phyloP scores from a whole-genome alignment of 345 rosid species.

The Geranium brycei region DNA sequence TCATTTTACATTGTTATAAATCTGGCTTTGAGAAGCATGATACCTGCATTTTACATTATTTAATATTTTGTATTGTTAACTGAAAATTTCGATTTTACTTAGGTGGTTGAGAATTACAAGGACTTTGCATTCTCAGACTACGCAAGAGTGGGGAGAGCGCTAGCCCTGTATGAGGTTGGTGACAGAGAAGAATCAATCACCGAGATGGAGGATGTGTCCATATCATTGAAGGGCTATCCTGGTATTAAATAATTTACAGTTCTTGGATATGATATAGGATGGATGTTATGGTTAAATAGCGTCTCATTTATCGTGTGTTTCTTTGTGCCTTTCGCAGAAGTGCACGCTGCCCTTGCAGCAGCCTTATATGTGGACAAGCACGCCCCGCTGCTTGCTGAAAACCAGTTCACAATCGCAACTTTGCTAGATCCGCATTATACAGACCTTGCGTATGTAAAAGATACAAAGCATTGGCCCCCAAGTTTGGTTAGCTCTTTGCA shows the following conservation, averaged over 20 bases:
- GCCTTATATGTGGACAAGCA: conserved; percentile 49
- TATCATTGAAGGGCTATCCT: conserved; percentile 51
- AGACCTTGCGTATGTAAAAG: conserved; percentile 39
- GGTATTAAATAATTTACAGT: conserved; percentile 15
- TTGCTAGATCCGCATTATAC: conserved; percentile 48
- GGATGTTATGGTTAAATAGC: neutral
- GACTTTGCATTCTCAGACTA: conserved; percentile 52
- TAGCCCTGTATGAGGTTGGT: conserved; percentile 43
- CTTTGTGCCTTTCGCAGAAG: conserved; percentile 21
- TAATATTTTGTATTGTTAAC: neutral
- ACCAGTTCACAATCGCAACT: conserved; percentile 48
- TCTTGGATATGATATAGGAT: neutral
- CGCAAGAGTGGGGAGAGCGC: conserved; percentile 47
- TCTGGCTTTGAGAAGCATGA: neutral
- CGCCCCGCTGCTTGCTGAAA: conserved; percentile 43
- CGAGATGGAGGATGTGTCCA: conserved; percentile 56
- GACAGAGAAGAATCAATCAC: conserved; percentile 45
- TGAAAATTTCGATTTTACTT: neutral
- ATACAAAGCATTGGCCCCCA: conserved; percentile 58
- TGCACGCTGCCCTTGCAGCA: conserved; percentile 54
- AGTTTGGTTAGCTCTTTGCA: conserved; percentile 48
- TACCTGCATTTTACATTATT: no score
- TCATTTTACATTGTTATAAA: no score
- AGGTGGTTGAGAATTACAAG: conserved; percentile 45
- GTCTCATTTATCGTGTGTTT: neutral